A percentile compares a stretch with the other conserved stretches of the same genome.
Conservation (phyloP, 257 asterid species). For the Primulina tabacum region DNA sequence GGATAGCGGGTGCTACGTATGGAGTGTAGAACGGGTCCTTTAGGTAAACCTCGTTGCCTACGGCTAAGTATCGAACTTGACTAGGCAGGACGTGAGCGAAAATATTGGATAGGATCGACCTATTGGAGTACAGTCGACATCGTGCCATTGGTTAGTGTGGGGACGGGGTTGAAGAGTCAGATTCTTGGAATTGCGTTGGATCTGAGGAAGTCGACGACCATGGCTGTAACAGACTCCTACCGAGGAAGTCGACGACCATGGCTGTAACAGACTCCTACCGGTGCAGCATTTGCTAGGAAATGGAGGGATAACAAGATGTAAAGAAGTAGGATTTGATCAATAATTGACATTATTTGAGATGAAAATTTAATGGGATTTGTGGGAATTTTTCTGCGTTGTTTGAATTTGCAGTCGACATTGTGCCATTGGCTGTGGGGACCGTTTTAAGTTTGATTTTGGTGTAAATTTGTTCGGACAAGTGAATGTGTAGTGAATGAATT, state of each 20-base stretch:
- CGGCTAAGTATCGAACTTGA: constrained; percentile 56
- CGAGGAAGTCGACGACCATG: too few species aligned
- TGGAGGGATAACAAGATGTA: background rate
- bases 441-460: background rate
- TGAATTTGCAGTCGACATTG: too few species aligned
- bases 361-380: background rate
- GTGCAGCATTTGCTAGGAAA: constrained; percentile 38
- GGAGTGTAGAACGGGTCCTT: constrained; percentile 54
- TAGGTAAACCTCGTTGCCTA: constrained; percentile 55
- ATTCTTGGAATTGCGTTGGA: constrained; percentile 49
- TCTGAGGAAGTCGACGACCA: constrained; percentile 39
- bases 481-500: background rate
- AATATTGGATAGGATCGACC: constrained; percentile 45
- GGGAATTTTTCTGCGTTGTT: too few species aligned
- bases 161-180: constrained; percentile 62
- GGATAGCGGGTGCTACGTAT: constrained; percentile 48
- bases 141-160: constrained; percentile 49
- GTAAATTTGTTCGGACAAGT: background rate
- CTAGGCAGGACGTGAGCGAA: constrained; percentile 41
- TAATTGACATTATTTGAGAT: background rate
- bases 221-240: constrained; percentile 53
- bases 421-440: background rate
- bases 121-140: constrained; percentile 38
- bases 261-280: constrained; percentile 71
- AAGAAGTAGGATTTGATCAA: background rate